Evolutionary conservation across 2,329 filamentous ascomycete genomes (phyloP).

Genomic region (Neonectria magnoliae): DNA sequence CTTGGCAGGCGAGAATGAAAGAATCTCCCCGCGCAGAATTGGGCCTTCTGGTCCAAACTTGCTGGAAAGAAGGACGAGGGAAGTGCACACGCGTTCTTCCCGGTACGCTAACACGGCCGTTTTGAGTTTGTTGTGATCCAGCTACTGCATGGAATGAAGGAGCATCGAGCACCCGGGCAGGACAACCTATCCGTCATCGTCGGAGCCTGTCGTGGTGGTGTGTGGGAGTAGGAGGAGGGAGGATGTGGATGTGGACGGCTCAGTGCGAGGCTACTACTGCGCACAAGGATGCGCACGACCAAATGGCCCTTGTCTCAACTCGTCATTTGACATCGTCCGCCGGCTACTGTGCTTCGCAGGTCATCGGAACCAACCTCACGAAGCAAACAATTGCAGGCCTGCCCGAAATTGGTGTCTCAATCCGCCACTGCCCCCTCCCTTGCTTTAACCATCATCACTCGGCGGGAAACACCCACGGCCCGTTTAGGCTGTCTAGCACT

Average conservation of each 20-base stretch:
- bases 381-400: conserved; percentile 14
- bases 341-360: conserved; percentile 1
- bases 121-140: conserved; percentile 15
- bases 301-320: conserved; percentile 12
- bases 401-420: conserved; percentile 27
- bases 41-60: conserved; percentile 1
- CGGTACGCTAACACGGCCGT: conserved; percentile 18
- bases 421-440: conserved; percentile 16
- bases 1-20: not conserved
- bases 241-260: conserved; percentile 2
- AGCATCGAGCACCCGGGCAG: conserved; percentile 3
- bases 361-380: conserved; percentile 1
- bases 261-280: conserved; percentile 1
- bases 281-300: conserved; percentile 4
- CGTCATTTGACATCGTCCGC: conserved; percentile 12
- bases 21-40: conserved; percentile 14
- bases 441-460: conserved; percentile 11
- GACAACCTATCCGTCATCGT: conserved; percentile 1
- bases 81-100: conserved; percentile 16
- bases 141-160: conserved; percentile 21
- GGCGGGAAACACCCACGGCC: conserved; percentile 2
- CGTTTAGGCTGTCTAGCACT: conserved; percentile 3
- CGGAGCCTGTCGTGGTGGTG: not conserved
- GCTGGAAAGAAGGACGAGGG: not conserved
- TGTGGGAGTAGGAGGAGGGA: not conserved